These are phyloP conservation scores for Teratosphaeria destructans DNA, from an alignment of 2,329 filamentous ascomycete genomes.

Conservation along the genomic window DNA sequence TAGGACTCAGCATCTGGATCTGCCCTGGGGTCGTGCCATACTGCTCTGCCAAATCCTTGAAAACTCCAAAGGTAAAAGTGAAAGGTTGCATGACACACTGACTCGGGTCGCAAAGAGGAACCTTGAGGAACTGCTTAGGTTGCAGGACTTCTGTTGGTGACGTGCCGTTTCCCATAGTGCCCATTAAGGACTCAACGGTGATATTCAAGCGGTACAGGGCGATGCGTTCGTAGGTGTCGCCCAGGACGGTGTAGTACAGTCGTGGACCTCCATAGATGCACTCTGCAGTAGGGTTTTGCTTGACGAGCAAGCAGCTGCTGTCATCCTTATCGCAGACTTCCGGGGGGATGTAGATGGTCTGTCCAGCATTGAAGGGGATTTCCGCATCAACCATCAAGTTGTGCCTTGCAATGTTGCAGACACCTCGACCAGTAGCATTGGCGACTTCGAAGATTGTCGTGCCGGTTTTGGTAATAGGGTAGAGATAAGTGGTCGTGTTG, in stretches of 20 bases:
- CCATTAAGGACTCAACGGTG: neutral
- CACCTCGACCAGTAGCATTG: neutral
- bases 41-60: neutral
- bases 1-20: neutral
- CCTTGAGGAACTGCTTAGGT: neutral
- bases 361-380: neutral
- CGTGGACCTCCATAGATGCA: neutral
- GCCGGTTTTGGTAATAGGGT: neutral
- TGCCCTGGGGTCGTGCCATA: neutral
- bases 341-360: neutral
- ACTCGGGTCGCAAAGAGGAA: neutral
- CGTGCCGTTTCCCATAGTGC: neutral
- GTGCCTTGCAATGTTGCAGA: neutral
- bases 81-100: neutral
- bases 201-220: neutral
- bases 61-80: neutral
- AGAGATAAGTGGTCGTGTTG: neutral
- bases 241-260: neutral
- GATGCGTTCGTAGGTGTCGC: neutral
- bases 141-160: neutral
- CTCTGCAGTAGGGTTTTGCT: neutral
- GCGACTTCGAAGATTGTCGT: neutral
- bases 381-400: neutral
- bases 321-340: neutral
- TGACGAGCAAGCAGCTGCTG: neutral